These are phyloP conservation scores for Avena insularis DNA, from an alignment of 176 grass and related monocot species.

Conservation along the genomic window DNA sequence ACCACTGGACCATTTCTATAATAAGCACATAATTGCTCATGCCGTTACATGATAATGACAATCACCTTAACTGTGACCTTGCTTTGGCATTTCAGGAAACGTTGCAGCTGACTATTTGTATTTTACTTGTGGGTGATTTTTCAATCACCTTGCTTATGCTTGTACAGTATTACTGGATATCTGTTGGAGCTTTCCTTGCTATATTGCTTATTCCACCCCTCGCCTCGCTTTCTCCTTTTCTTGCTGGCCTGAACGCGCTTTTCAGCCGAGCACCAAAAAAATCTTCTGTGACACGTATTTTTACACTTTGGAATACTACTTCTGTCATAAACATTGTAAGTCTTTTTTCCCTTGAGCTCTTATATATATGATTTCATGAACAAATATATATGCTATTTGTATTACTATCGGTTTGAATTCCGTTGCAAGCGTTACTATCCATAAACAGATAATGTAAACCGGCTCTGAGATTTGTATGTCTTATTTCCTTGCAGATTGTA, in stretches of 20 bases:
- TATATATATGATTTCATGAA: conserved; percentile 11
- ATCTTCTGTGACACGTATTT: conserved; percentile 93
- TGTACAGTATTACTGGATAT: conserved; percentile 97
- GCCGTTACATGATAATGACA: not conserved
- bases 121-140: conserved; percentile 91
- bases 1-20: conserved; percentile 32
- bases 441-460: not conserved
- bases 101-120: conserved; percentile 81
- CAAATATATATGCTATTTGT: conserved; percentile 11
- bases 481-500: conserved; percentile 70
- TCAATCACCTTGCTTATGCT: conserved; percentile 85
- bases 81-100: conserved; percentile 83
- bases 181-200: conserved; percentile 81
- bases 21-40: not conserved
- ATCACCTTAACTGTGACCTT: conserved; percentile 23
- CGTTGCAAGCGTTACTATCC: not conserved
- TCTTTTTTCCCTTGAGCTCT: not conserved
- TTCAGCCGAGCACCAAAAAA: conserved; percentile 93
- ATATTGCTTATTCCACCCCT: conserved; percentile 88
- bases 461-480: conserved; percentile 15
- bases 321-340: conserved; percentile 96
- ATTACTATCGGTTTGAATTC: not conserved
- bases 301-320: conserved; percentile 90
- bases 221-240: conserved; percentile 91
- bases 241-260: conserved; percentile 93